phyloP scores from a whole-genome alignment of 2,329 filamentous ascomycete genomes.

The Hansfordia pulvinata region DNA sequence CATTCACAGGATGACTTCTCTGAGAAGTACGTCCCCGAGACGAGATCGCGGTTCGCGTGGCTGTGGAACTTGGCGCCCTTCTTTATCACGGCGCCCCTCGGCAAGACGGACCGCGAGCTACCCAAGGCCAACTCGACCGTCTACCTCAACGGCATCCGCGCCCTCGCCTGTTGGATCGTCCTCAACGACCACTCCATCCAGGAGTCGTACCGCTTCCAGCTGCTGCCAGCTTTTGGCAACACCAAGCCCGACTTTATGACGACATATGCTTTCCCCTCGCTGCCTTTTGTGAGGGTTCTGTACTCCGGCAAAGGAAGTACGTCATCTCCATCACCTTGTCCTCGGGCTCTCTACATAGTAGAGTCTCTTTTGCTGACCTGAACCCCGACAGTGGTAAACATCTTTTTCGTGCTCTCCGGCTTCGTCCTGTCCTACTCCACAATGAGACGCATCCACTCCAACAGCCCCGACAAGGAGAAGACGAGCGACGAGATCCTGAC shows the following conservation, averaged over 20 bases:
- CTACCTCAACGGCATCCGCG: conserved; percentile 3
- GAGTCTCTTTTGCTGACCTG: too few species aligned
- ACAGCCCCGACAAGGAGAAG: background rate
- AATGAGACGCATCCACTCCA: conserved; percentile 1
- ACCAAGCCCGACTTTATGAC: background rate
- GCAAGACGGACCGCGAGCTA: conserved; percentile 1
- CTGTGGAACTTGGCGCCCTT: conserved; percentile 1
- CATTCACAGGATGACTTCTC: too few species aligned
- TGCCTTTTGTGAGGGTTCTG: conserved; percentile 1
- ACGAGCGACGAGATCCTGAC: conserved; percentile 2
- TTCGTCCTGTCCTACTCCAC: conserved; percentile 2
- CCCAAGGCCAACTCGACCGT: conserved; percentile 1
- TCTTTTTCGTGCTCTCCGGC: conserved; percentile 3
- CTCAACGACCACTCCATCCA: conserved; percentile 2
- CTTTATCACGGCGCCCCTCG: conserved; percentile 1
- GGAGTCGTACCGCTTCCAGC: background rate
- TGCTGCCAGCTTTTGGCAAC: conserved; percentile 1
- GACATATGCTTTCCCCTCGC: conserved; percentile 1
- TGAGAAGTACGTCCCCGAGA: too few species aligned
- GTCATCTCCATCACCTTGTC: too few species aligned
- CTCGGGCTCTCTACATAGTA: too few species aligned
- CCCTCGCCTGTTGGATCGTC: conserved; percentile 2
- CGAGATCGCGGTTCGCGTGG: too few species aligned
- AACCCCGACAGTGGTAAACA: too few species aligned
- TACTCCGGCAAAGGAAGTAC: conserved; percentile 2